phyloP scores from a whole-genome alignment of 805 yeast genomes.

The Lipomyces yamanashiensis region DNA sequence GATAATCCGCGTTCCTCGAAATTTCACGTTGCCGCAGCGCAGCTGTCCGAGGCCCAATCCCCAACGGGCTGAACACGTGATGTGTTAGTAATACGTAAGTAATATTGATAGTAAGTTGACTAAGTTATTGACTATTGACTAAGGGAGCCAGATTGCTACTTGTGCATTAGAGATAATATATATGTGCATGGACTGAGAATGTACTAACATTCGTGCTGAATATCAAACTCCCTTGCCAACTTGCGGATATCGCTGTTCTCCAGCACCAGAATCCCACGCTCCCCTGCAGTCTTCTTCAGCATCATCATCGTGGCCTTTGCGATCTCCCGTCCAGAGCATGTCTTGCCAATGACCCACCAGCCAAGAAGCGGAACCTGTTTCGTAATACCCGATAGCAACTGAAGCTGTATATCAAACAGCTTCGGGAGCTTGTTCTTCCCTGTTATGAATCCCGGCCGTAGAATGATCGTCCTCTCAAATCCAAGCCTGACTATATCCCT shows the following conservation, averaged over 20 bases:
- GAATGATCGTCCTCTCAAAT: not conserved
- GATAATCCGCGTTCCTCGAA: not conserved
- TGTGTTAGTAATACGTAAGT: not conserved
- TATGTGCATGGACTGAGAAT: not conserved
- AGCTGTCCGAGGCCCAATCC: not conserved
- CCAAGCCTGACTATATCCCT: not conserved
- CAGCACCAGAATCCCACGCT: not conserved
- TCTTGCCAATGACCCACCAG: not conserved
- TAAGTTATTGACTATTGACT: no score
- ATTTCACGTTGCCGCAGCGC: not conserved
- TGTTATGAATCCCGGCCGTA: not conserved
- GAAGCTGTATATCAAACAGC: not conserved
- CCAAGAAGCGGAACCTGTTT: not conserved
- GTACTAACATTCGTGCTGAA: not conserved
- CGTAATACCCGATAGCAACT: not conserved
- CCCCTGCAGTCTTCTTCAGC: slow-evolving; percentile 1
- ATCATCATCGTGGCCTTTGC: slow-evolving; percentile 5
- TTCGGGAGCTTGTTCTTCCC: not conserved
- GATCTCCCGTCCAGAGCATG: not conserved
- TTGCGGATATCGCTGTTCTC: not conserved
- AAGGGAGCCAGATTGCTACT: no score
- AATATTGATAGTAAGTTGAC: no score
- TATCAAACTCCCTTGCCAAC: not conserved
- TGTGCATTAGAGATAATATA: not conserved
- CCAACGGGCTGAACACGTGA: not conserved